These are phyloP conservation scores for Gossypium sturtianum DNA, from an alignment of 345 rosid genomes.

Conservation along the genomic window DNA sequence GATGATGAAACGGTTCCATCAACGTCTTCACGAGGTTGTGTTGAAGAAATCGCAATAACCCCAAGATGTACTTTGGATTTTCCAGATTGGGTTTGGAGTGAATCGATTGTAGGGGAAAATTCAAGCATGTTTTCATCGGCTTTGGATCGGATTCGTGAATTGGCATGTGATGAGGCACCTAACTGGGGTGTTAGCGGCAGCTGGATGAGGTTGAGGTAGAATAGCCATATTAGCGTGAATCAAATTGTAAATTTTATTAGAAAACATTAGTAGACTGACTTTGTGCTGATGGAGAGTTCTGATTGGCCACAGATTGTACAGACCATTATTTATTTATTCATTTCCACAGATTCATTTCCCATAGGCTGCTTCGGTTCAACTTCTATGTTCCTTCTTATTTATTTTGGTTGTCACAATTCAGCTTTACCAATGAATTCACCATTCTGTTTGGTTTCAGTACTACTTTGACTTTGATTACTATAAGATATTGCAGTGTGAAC, in stretches of 20 bases:
- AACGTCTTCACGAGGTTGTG: neutral
- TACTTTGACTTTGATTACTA: neutral
- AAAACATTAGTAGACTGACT: neutral
- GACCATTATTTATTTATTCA: neutral
- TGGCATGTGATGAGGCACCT: slow-evolving; percentile 21
- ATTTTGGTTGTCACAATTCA: neutral
- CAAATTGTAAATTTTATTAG: neutral
- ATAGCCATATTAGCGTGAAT: neutral
- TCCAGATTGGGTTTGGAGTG: slow-evolving; percentile 36
- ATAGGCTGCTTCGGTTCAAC: no score
- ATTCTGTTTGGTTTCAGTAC: neutral
- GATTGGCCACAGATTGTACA: slow-evolving; percentile 21
- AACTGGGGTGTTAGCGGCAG: slow-evolving; percentile 36
- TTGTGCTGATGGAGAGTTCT: neutral
- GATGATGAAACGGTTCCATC: neutral
- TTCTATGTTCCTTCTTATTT: no score
- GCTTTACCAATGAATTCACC: neutral
- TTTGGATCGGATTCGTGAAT: slow-evolving; percentile 26
- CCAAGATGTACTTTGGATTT: slow-evolving; percentile 53
- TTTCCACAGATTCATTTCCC: neutral
- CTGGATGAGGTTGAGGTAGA: slow-evolving; percentile 44
- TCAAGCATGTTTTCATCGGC: slow-evolving; percentile 11
- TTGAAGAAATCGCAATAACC: neutral
- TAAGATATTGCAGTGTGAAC: neutral
- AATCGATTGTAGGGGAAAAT: slow-evolving; percentile 9